Conservation (phyloP, 2,329 filamentous ascomycete genomes). For the Amylocarpus encephaloides region DNA sequence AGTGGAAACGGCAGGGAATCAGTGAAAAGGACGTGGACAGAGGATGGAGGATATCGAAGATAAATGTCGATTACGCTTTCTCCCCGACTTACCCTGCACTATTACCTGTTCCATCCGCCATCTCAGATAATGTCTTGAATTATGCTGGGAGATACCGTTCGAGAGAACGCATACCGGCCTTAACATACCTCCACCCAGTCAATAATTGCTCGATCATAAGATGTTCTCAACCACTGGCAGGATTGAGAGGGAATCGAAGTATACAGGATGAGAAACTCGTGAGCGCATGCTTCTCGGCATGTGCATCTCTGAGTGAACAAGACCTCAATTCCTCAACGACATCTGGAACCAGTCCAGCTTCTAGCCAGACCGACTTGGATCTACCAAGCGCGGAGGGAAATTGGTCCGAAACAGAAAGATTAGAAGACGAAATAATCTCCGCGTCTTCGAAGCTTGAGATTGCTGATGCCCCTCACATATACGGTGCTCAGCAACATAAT, state of each 20-base stretch:
- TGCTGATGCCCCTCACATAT: constrained; percentile 61
- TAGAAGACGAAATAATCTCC: constrained; percentile 62
- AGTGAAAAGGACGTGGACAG: constrained; percentile 60
- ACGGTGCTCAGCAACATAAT: constrained; percentile 89
- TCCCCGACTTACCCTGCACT: constrained; percentile 87
- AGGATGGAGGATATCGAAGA: constrained; percentile 78
- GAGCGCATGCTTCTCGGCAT: constrained; percentile 81
- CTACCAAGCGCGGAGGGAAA: constrained; percentile 37
- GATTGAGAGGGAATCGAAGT: constrained; percentile 79
- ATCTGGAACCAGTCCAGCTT: constrained; percentile 35
- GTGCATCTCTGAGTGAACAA: constrained; percentile 20
- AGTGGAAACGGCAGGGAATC: constrained; percentile 84
- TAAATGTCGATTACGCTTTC: constrained; percentile 86
- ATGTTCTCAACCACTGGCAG: constrained; percentile 86
- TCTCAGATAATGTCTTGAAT: constrained; percentile 96
- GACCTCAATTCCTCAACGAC: constrained; percentile 22
- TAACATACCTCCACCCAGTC: constrained; percentile 92
- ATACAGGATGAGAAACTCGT: constrained; percentile 94
- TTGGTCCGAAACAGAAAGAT: constrained; percentile 54
- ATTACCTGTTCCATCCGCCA: constrained; percentile 76
- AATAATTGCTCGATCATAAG: constrained; percentile 97
- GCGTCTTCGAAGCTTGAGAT: constrained; percentile 41
- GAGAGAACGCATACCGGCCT: constrained; percentile 75
- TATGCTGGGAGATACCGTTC: constrained; percentile 89
- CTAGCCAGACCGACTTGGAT: constrained; percentile 46